Conservation (phyloP, 78 protist genomes). For the Dictyostelium purpureum region DNA sequence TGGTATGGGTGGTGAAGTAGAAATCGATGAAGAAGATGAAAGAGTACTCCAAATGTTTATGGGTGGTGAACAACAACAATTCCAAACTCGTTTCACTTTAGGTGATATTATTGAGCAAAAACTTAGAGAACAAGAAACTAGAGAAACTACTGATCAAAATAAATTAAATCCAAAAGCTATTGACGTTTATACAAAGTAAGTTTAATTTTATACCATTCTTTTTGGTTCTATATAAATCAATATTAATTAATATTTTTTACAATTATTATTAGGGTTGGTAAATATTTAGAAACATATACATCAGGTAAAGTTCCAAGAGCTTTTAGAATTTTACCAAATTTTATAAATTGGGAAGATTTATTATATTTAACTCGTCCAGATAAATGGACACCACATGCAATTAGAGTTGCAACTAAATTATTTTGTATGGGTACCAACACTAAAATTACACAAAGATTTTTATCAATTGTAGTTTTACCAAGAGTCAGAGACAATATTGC, state of each 20-base stretch:
- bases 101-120: constrained; percentile 88
- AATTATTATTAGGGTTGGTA: constrained; percentile 88
- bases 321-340: constrained; percentile 93
- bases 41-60: constrained; percentile 66
- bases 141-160: not conserved
- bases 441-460: constrained; percentile 92
- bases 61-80: constrained; percentile 1
- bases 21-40: constrained; percentile 85
- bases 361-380: constrained; percentile 95
- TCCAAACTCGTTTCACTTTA: constrained; percentile 73
- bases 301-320: constrained; percentile 97
- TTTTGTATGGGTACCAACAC: constrained; percentile 91
- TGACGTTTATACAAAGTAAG: constrained; percentile 79
- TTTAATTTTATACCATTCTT: too few relatives aligned
- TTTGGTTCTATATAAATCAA: not conserved
- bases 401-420: constrained; percentile 89
- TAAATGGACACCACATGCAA: constrained; percentile 91
- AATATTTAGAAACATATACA: constrained; percentile 83
- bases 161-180: constrained; percentile 76
- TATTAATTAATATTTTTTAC: not conserved
- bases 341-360: constrained; percentile 97
- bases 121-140: constrained; percentile 68
- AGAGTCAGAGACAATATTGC: constrained; percentile 88
- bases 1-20: constrained; percentile 43
- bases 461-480: constrained; percentile 95